Evolutionary conservation across 495 filamentous ascomycete genomes (phyloP).

Genomic region (Xylaria cubensis): DNA sequence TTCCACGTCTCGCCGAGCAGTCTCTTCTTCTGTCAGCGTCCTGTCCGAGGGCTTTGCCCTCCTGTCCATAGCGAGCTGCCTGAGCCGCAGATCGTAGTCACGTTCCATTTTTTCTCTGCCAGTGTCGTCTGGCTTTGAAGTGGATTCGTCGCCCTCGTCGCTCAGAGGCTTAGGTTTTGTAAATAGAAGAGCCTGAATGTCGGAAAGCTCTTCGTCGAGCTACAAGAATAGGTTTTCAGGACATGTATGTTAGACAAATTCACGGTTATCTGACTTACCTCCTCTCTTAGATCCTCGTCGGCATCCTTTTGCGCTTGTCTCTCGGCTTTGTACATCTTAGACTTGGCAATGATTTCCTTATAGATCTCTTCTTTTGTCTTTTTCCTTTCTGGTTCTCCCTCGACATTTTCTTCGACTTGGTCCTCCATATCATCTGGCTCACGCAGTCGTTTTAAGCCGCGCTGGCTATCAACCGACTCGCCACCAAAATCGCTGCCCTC

Average conservation of each 20-base stretch:
- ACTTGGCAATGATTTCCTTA: conserved; percentile 97
- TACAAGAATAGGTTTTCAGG: conserved; percentile 2
- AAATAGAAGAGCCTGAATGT: conserved; percentile 74
- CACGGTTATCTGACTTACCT: conserved; percentile 34
- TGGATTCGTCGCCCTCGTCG: conserved; percentile 57
- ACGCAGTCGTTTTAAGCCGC: conserved; percentile 65
- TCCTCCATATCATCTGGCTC: conserved; percentile 49
- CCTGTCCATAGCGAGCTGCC: conserved; percentile 81
- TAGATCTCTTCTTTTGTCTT: conserved; percentile 96
- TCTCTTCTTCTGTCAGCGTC: conserved; percentile 92
- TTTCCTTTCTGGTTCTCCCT: conserved; percentile 73
- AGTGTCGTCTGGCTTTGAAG: conserved; percentile 63
- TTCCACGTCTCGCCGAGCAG: conserved; percentile 72
- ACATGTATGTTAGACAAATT: conserved; percentile 52
- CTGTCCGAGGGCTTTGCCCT: conserved; percentile 82
- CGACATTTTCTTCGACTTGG: conserved; percentile 53
- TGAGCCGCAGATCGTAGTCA: conserved; percentile 84
- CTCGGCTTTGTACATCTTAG: conserved; percentile 91
- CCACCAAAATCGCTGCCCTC: conserved; percentile 57
- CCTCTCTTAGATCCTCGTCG: conserved; percentile 87
- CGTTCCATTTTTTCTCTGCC: conserved; percentile 66
- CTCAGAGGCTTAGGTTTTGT: conserved; percentile 35
- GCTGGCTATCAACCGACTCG: conserved; percentile 51
- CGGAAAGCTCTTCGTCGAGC: conserved; percentile 73
- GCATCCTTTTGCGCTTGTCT: conserved; percentile 92